Percentiles rank a stretch among this genome's conserved stretches.
phyloP scores from a whole-genome alignment of 306 rosid genomes.

The Castanopsis chinensis region DNA sequence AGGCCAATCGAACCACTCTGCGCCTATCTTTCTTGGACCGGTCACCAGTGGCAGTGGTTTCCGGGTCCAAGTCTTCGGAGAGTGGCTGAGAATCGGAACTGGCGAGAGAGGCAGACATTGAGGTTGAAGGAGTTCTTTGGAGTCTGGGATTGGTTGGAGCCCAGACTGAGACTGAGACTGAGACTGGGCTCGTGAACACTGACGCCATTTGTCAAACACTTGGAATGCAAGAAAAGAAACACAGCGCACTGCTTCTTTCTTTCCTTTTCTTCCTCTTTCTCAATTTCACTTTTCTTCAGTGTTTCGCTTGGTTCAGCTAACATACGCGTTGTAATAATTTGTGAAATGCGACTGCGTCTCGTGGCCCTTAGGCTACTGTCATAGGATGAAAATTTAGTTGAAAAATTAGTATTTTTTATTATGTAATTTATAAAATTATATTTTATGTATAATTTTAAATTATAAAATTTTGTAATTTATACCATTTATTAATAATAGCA shows the following conservation, averaged over 20 bases:
- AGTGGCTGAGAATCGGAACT: constrained; percentile 10
- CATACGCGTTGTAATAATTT: no score
- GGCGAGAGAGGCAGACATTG: constrained; percentile 17
- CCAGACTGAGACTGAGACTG: neutral
- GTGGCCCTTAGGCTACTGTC: no score
- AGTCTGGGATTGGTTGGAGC: constrained; percentile 9
- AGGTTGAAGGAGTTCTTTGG: constrained; percentile 14
- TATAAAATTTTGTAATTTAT: no score
- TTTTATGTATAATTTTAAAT: no score
- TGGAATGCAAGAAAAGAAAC: neutral
- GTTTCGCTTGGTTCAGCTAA: neutral
- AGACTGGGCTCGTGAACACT: constrained; percentile 28
- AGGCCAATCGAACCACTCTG: constrained; percentile 65
- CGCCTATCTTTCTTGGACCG: constrained; percentile 54
- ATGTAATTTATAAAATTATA: no score
- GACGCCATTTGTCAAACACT: constrained; percentile 48
- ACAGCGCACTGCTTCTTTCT: neutral
- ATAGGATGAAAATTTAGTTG: no score
- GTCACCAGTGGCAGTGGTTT: constrained; percentile 27
- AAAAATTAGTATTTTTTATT: no score
- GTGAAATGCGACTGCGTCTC: no score
- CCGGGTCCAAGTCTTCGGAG: constrained; percentile 21
- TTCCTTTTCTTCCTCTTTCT: constrained; percentile 8
- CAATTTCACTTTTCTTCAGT: neutral
- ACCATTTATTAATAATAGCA: no score